Evolutionary conservation across 2,329 filamentous ascomycete species (phyloP).

Genomic region (Fusarium nisikadoi): DNA sequence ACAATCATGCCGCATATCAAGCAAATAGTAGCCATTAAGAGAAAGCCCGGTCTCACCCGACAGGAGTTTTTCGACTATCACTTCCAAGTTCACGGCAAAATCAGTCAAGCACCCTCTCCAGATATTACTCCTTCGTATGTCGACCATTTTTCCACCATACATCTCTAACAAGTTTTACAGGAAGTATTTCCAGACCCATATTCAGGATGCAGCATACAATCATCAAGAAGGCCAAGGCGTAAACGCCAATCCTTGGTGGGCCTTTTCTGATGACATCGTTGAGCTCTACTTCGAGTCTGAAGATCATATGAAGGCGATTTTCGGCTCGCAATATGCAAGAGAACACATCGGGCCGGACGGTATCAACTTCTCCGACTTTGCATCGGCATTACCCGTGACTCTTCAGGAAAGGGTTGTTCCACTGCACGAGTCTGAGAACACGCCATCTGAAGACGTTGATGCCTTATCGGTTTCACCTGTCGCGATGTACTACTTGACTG

Average conservation of each 20-base stretch:
- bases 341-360: not conserved
- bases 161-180: not conserved
- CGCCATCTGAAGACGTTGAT: not conserved
- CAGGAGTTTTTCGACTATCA: not conserved
- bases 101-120: not conserved
- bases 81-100: not conserved
- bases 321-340: not conserved
- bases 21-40: not conserved
- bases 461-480: not conserved
- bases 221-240: not conserved
- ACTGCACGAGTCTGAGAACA: fast-evolving
- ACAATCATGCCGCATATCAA: not conserved
- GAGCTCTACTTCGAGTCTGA: not conserved
- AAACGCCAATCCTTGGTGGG: not conserved
- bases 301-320: not conserved
- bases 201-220: not conserved
- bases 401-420: not conserved
- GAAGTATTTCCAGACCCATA: not conserved
- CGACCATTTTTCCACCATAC: fast-evolving
- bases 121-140: not conserved
- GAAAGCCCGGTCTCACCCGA: not conserved
- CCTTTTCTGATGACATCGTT: not conserved
- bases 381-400: not conserved
- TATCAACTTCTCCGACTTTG: not conserved
- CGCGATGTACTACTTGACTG: not conserved